Conservation (phyloP, 1,139 yeast species). For the Yamadazyma sp. region DNA sequence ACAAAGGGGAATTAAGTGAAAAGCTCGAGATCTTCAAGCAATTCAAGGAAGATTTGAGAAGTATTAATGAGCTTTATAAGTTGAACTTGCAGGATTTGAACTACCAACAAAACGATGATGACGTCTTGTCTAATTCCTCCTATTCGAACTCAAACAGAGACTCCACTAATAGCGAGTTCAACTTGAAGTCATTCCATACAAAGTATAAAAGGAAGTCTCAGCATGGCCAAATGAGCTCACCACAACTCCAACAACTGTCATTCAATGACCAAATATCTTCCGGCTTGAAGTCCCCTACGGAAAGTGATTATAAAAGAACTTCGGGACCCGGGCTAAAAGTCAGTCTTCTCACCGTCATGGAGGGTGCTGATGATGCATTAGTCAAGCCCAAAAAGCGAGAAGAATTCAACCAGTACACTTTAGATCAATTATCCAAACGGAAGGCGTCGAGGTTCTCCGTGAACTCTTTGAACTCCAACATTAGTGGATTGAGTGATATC, state of each 20-base stretch:
- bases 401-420: constrained; percentile 34
- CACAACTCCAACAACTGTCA: constrained; percentile 3
- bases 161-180: constrained; percentile 24
- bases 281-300: constrained; percentile 6
- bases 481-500: constrained; percentile 44
- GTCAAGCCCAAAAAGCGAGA: constrained; percentile 6
- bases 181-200: constrained; percentile 40
- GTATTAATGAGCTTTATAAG: constrained; percentile 33
- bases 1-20: constrained; percentile 37
- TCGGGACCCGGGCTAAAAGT: constrained; percentile 38
- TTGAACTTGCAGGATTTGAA: constrained; percentile 29
- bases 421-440: constrained; percentile 29
- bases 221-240: not conserved
- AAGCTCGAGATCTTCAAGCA: constrained; percentile 39
- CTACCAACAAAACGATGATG: constrained; percentile 20
- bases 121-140: constrained; percentile 8
- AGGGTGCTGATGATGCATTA: constrained; percentile 22
- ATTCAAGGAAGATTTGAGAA: constrained; percentile 34
- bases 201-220: constrained; percentile 4
- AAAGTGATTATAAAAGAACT: constrained; percentile 26
- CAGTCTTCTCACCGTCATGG: constrained; percentile 43
- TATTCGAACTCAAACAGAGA: constrained; percentile 14
- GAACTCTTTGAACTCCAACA: constrained; percentile 41
- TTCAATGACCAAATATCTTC: constrained; percentile 1
- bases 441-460: constrained; percentile 33